Base-by-base conservation (phyloP, 2,329 filamentous ascomycete species). In the Microdochium trichocladiopsis region DNA sequence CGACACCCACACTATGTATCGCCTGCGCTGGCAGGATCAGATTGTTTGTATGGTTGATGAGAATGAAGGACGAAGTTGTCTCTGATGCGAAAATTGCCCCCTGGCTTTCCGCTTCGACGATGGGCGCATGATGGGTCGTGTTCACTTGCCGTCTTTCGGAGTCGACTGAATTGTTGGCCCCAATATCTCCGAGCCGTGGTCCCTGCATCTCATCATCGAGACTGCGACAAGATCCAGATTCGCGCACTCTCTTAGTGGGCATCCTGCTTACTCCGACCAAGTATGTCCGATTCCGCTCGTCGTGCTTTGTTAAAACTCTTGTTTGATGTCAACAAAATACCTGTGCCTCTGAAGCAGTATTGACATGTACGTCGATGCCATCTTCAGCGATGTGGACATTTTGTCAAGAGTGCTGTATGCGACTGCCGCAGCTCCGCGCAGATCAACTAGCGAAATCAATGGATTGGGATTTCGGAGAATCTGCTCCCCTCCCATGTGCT, bases 341-440 rank as follows among this genome's bases (percentile, higher is more conserved):
- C 64, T 62, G 56, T 80, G 72, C 70, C 81, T 78, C 16, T 76
- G 72, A 24, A 69, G 67, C 52, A 84, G 74, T 8, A 80, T 78
- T 48, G 66, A 69, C 51, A 77, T 72, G 63, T 82, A 84, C 2
- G 75, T 77, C 25, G 72, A 71, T 2, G 80, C 80, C 78, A 84
- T 82, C 51, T 75, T 74, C 45, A 83, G 66, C 60, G 73, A 74
- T 2, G 65, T 65, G 0, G 74, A 70, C 72, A 84, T 79, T 47
- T 74, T 72, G 2, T 66, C 66, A 22, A 85, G 68, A 6, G 80
- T 73, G 47, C 72, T 72, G 51, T 74, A 72, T 0, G 79, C 72
- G 47, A 78, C 66, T 1, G 71, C 72, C 0, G 77, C 77, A 0
- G 76, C 68, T 0, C 72, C 73, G 18, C 61, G 63, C 36, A 63